These are phyloP conservation scores for Madurella mycetomatis DNA, from an alignment of 2,329 filamentous ascomycete species.

Conservation along the genomic window DNA sequence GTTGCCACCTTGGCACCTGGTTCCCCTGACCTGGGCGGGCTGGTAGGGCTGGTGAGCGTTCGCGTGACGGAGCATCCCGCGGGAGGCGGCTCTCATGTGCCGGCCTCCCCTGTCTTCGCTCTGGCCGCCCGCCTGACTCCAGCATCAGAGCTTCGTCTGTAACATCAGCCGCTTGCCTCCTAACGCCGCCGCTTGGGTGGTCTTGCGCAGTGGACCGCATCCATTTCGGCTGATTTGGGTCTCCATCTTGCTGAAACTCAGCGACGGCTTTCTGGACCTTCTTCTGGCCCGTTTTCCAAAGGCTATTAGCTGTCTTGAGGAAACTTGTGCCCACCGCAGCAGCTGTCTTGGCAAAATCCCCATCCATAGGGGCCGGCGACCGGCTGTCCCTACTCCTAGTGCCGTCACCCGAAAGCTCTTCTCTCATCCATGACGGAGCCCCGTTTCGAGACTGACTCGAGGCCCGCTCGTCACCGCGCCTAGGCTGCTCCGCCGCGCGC, in stretches of 20 bases:
- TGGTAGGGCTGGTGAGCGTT: conserved; percentile 47
- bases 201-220: conserved; percentile 70
- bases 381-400: conserved; percentile 49
- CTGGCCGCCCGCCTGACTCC: conserved; percentile 60
- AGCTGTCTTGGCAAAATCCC: conserved; percentile 74
- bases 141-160: conserved; percentile 78
- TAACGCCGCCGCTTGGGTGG: conserved; percentile 30
- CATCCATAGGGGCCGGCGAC: conserved; percentile 46
- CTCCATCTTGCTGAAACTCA: conserved; percentile 71
- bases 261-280: conserved; percentile 88
- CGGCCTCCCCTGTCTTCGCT: conserved; percentile 29
- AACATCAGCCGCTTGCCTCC: conserved; percentile 36
- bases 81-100: conserved; percentile 32
- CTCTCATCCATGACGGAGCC: conserved; percentile 60
- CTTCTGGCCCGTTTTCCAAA: conserved; percentile 94
- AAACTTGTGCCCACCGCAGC: conserved; percentile 77
- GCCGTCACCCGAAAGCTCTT: conserved; percentile 38
- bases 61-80: conserved; percentile 35
- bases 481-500: conserved; percentile 31
- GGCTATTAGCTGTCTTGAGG: conserved; percentile 87
- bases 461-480: conserved; percentile 16
- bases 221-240: conserved; percentile 86
- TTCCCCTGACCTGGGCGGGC: conserved; percentile 40
- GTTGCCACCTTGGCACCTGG: conserved; percentile 57
- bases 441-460: conserved; percentile 34